Percentiles rank a stretch among this genome's conserved stretches.
Conservation (phyloP, 2,329 filamentous ascomycete genomes). For the Ophiocordyceps camponoti-leonardi region DNA sequence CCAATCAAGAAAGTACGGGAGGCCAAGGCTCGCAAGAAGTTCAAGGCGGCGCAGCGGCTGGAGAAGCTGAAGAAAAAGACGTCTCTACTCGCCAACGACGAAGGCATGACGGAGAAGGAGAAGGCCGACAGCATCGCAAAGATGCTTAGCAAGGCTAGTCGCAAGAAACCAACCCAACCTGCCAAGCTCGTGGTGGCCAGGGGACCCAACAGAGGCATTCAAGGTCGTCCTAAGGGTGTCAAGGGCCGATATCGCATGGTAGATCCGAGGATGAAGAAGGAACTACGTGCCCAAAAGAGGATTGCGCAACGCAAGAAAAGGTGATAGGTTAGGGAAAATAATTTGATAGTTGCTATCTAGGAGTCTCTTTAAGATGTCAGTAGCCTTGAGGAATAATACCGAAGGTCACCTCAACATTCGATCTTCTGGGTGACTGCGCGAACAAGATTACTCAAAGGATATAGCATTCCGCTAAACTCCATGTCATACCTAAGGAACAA, state of each 20-base stretch:
- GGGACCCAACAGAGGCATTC: slow-evolving; percentile 69
- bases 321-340: not conserved
- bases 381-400: too few relatives aligned
- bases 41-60: slow-evolving; percentile 75
- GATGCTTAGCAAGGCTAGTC: slow-evolving; percentile 64
- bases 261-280: slow-evolving; percentile 90
- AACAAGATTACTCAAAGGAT: slow-evolving; percentile 41
- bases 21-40: slow-evolving; percentile 91
- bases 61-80: slow-evolving; percentile 97
- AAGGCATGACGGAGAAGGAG: slow-evolving; percentile 88
- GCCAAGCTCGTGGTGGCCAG: slow-evolving; percentile 81
- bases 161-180: slow-evolving; percentile 71
- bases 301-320: slow-evolving; percentile 45
- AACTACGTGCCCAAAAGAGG: slow-evolving; percentile 75
- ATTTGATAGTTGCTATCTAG: too few relatives aligned
- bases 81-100: slow-evolving; percentile 75
- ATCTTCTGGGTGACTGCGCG: slow-evolving; percentile 14
- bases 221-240: slow-evolving; percentile 74
- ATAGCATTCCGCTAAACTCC: slow-evolving; percentile 55
- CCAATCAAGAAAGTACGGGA: slow-evolving; percentile 99
- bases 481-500: slow-evolving; percentile 53
- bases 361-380: too few relatives aligned
- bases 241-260: slow-evolving; percentile 98
- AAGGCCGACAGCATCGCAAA: slow-evolving; percentile 74
- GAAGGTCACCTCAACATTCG: not conserved